Evolutionary conservation across 148 eudicot genomes (phyloP), one percentile per base, ranked within the genome.

Genomic region (Chenopodium berlandieri): DNA sequence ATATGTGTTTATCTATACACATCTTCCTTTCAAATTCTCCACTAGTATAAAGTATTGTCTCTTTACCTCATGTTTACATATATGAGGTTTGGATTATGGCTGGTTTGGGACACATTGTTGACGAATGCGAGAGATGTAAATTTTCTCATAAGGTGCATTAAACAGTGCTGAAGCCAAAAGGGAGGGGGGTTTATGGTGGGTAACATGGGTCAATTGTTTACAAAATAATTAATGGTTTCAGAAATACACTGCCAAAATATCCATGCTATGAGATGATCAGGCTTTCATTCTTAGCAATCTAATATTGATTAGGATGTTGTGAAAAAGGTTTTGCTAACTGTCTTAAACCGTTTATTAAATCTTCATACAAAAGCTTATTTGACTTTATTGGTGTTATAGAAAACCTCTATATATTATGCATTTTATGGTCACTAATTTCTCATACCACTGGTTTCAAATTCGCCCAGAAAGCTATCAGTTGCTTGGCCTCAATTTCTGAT

Each of bases 401-500:
- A 8, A 25, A 11, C 19, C 4, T 13, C 9, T 47, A 12, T 48
- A 23, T 10, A 25, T n/a, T 17, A 48, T 23, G 20, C 58, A 73
- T 84, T 70, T 80, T 50, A 40, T 69, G 73, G 67, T 72, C 70
- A 60, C 37, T 70, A 54, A 12, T 4, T 78, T 54, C 75, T 77
- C 8, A 75, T 54, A 12, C 63, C 8, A 50, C 44, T 64, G 69
- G n/a, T 40, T 73, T 72, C 68, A 47, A 71, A 37, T 81, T 66
- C 75, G 0, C 34, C 60, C 92, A 94, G 97, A 92, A 90, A 79
- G 92, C 94, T 78, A 87, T 95, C 73, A 82, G 83, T 68, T 89
- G 92, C 86, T 79, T 93, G 87, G 90, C 89, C 75, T 89, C 94
- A 37, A 82, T 95, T 56, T 79, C 91, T 47, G 91, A 91, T 82